Conservation (phyloP, 1,284 basidiomycete genomes). For the Moesziomyces sp. region DNA sequence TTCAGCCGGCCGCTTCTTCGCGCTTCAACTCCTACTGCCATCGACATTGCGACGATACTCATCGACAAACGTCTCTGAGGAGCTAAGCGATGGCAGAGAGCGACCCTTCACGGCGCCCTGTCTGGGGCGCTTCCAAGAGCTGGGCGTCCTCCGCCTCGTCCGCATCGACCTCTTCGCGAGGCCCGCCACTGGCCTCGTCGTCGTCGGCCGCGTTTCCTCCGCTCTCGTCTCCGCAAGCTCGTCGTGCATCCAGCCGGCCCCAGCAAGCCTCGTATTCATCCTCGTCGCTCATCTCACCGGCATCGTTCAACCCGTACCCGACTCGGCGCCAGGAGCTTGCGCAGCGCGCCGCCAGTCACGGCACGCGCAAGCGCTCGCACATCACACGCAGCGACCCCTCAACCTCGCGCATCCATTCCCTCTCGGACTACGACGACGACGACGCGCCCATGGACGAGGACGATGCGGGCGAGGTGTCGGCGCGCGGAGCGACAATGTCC, state of each 20-base stretch:
- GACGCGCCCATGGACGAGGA: conserved; percentile 14
- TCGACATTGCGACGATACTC: too few species aligned
- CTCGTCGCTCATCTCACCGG: conserved; percentile 27
- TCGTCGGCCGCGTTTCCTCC: conserved; percentile 27
- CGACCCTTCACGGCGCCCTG: conserved; percentile 7
- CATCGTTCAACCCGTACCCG: conserved; percentile 47
- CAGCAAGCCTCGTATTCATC: neutral
- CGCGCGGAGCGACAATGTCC: conserved; percentile 48
- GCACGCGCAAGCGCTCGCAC: conserved; percentile 30
- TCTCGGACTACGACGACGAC: conserved; percentile 20
- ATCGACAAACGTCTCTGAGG: too few species aligned
- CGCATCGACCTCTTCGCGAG: conserved; percentile 14
- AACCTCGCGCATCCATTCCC: conserved; percentile 25
- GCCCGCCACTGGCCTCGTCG: conserved; percentile 9
- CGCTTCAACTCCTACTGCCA: too few species aligned
- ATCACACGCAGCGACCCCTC: conserved; percentile 33
- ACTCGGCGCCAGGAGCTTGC: conserved; percentile 44
- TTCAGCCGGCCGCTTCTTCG: neutral
- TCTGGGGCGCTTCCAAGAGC: conserved; percentile 25
- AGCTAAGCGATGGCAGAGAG: neutral
- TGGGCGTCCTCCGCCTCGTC: conserved; percentile 8
- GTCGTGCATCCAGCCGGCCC: conserved; percentile 13
- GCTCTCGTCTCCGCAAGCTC: conserved; percentile 22
- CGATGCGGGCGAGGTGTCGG: conserved; percentile 33
- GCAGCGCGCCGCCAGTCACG: conserved; percentile 30